Base-by-base conservation (phyloP, 2,329 filamentous ascomycete genomes). In the Dactylellina parvicollis region DNA sequence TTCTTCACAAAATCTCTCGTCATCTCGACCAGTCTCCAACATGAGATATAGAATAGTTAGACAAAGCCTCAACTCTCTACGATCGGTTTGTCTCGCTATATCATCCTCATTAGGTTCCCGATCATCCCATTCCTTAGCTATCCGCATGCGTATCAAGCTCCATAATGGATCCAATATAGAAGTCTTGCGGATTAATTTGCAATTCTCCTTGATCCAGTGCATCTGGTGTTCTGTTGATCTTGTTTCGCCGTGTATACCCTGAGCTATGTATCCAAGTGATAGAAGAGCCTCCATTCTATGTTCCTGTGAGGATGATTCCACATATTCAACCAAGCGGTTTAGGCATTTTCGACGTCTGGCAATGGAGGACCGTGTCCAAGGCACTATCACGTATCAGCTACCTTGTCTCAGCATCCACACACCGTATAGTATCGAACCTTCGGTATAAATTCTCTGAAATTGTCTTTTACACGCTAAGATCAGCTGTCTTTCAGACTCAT, bases 401-500 rank as follows among this genome's bases (percentile, higher is more conserved):
- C 79, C 83, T 80, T 34, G 82, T 65, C 79, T 49, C 75, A 79
- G 54, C 65, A 82, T 71, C n/a, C n/a, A 7, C 86, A 85, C 20
- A 85, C 83, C 77, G 85, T 82, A 91, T 91, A 96, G 78, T 89
- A 86, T 79, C 87, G 86, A 61, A 47, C 52, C 49, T 56, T 73
- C 69, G 4, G 75, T 70, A 44, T 76, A 78, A 32, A 71, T 75
- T 20, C 57, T 52, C 75, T 92, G 87, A 79, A 96, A 98, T 1
- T 89, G 88, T 36, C 87, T 85, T 78, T 91, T 91, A 18, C 91
- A 89, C 59, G 89, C 87, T 59, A 90, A 86, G 52, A 97, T 84
- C 78, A 93, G 89, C 49, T 89, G 86, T 82, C 91, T 91, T 79
- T 98, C 93, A 81, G 91, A 90, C 75, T 92, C 89, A 77, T 90